Base-by-base conservation (phyloP, 805 yeast genomes). In the Zygosaccharomyces gambellarensis region DNA sequence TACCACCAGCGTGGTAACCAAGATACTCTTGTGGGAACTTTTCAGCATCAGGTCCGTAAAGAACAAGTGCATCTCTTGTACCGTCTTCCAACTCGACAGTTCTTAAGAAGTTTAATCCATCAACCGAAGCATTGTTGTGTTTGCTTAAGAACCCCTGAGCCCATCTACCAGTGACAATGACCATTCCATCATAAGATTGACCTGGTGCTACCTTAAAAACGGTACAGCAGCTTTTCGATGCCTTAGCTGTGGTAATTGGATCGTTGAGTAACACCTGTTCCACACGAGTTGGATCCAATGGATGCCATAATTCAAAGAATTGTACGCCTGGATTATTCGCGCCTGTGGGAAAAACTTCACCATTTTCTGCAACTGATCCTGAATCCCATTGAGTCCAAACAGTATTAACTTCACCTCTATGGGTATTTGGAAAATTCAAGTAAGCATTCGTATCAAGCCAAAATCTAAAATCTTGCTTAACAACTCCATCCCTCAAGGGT, bases 241-340 rank as follows among this genome's bases (percentile, higher is more conserved):
- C 38, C 19, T 34, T 21, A 0, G 38, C 38, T 9, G 38, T 34
- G 17, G 38, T 34, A 11, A 34, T 14, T 17, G 38, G 28, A 21
- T 34, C 29, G 34, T 27, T 27, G 4, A 23, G 57, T 51, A 58
- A 49, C 6, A 58, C 60, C 22, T 59, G 49, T 27, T 62, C 64
- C 4, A 50, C 53, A 22, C 53, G 49, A 11, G 53, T 50, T 8
- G 65, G 55, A 38, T 65, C 66, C 32, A 68, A 43, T 46, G 71
- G 71, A 52, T 67, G 71, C 71, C 71, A 68, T 19, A 68, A 51
- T 49, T 68, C 71, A 39, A 59, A 54, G 45, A 68, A 68, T 2
- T 53, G 44, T 21, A 68, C 61, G 10, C 58, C 66, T 44, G 51
- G 56, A 11, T 57, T 56, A 9, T 58, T 63, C 5, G 46, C 19